phyloP scores from a whole-genome alignment of 2,329 filamentous ascomycete genomes.

The Aspergillus sp. region DNA sequence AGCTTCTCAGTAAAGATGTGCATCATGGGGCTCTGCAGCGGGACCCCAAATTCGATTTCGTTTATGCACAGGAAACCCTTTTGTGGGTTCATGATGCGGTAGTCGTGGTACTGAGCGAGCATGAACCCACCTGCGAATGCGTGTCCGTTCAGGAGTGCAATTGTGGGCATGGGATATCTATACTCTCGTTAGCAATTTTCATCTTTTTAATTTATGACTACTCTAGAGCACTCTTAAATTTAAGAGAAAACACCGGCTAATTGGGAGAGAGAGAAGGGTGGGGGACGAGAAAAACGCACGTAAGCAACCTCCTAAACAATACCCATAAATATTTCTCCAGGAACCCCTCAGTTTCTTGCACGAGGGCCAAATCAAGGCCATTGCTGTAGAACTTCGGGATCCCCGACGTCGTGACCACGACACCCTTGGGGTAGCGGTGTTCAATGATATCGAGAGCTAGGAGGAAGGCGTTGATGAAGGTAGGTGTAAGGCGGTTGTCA shows the following conservation, averaged over 20 bases:
- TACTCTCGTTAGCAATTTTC: neutral
- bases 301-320: slow-evolving; percentile 65
- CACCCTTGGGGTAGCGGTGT: slow-evolving; percentile 65
- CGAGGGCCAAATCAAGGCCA: slow-evolving; percentile 73
- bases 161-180: slow-evolving; percentile 75
- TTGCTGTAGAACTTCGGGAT: slow-evolving; percentile 82
- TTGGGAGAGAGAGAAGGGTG: neutral
- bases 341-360: slow-evolving; percentile 61
- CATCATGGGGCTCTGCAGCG: slow-evolving; percentile 73
- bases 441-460: slow-evolving; percentile 75
- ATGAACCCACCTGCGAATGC: slow-evolving; percentile 81
- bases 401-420: slow-evolving; percentile 73
- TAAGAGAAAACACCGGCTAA: too few relatives aligned
- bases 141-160: slow-evolving; percentile 78
- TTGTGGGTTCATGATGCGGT: slow-evolving; percentile 70
- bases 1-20: slow-evolving; percentile 73
- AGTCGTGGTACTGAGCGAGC: slow-evolving; percentile 79
- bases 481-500: slow-evolving; percentile 73
- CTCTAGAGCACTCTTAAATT: too few relatives aligned
- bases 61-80: slow-evolving; percentile 78
- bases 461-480: slow-evolving; percentile 67
- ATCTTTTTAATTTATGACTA: neutral
- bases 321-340: slow-evolving; percentile 61
- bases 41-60: slow-evolving; percentile 76
- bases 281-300: slow-evolving; percentile 37